These are phyloP conservation scores for Fraxinus paxiana DNA, from an alignment of 305 asterid genomes.

Conservation along the genomic window DNA sequence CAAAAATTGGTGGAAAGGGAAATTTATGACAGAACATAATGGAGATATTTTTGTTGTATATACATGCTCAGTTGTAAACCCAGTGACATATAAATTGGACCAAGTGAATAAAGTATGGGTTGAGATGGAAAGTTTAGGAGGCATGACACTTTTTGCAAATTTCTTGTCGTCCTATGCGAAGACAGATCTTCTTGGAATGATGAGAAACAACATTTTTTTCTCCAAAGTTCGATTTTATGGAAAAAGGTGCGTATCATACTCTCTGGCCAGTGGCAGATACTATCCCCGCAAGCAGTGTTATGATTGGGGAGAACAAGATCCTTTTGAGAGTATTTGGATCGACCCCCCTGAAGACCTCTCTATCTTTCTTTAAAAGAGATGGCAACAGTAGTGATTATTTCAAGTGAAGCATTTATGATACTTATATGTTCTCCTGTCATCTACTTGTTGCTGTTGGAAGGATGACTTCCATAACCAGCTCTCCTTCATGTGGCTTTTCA, in stretches of 20 bases:
- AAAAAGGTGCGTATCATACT: slow-evolving; percentile 48
- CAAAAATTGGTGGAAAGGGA: slow-evolving; percentile 53
- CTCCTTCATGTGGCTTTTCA: neutral
- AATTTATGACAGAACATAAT: slow-evolving; percentile 51
- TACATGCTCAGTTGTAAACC: slow-evolving; percentile 40
- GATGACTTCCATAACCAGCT: neutral
- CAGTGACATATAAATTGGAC: slow-evolving; percentile 45
- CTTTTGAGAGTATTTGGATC: slow-evolving; percentile 51
- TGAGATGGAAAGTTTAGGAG: slow-evolving; percentile 39
- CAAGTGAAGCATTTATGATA: neutral
- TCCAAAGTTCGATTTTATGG: slow-evolving; percentile 49
- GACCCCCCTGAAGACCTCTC: slow-evolving; percentile 51
- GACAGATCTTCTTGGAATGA: slow-evolving; percentile 46
- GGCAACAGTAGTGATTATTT: slow-evolving; percentile 22
- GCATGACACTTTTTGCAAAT: slow-evolving; percentile 47
- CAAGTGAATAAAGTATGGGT: slow-evolving; percentile 42
- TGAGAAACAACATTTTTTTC: slow-evolving; percentile 47
- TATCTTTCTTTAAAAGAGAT: slow-evolving; percentile 27
- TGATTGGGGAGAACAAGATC: slow-evolving; percentile 58
- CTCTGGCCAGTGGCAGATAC: slow-evolving; percentile 38
- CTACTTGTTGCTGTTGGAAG: neutral
- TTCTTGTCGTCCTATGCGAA: slow-evolving; percentile 43
- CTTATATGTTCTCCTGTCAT: neutral
- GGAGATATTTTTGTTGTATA: slow-evolving; percentile 50
- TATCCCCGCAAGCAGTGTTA: slow-evolving; percentile 49